phyloP scores from a whole-genome alignment of 208 protist genomes.

The Leishmania major region DNA sequence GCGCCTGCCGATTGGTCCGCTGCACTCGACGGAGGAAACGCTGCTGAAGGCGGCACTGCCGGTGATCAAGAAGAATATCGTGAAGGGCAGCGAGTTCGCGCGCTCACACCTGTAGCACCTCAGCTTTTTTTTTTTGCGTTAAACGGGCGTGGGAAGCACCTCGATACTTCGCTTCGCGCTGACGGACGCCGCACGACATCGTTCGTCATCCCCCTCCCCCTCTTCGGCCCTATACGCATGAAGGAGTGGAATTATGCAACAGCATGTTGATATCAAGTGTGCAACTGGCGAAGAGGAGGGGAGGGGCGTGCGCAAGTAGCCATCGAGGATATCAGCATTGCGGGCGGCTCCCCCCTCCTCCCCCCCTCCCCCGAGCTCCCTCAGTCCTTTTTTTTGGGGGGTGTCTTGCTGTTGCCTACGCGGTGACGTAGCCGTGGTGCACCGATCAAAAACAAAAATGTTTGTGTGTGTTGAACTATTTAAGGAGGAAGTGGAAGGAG shows the following conservation, averaged over 20 bases:
- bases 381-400: no score
- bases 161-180: not conserved
- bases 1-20: conserved; percentile 72
- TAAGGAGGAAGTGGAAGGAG: not conserved
- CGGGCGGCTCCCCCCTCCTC: no score
- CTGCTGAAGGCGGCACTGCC: conserved; percentile 40
- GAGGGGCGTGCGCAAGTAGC: not conserved
- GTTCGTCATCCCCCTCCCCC: not conserved
- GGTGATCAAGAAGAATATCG: conserved; percentile 82
- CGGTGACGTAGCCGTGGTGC: no score
- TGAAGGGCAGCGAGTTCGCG: conserved; percentile 70
- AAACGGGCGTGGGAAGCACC: not conserved
- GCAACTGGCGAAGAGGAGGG: not conserved
- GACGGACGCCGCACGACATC: no score
- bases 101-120: conserved; percentile 76
- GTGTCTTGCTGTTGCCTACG: no score
- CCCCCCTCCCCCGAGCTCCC: no score
- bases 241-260: no score
- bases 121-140: no score
- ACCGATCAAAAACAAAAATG: no score
- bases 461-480: no score
- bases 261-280: no score
- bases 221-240: not conserved
- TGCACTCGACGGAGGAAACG: conserved; percentile 49
- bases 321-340: no score